These are phyloP conservation scores for Filobasidium floriforme DNA, from an alignment of 768 basidiomycete species.

Conservation along the genomic window DNA sequence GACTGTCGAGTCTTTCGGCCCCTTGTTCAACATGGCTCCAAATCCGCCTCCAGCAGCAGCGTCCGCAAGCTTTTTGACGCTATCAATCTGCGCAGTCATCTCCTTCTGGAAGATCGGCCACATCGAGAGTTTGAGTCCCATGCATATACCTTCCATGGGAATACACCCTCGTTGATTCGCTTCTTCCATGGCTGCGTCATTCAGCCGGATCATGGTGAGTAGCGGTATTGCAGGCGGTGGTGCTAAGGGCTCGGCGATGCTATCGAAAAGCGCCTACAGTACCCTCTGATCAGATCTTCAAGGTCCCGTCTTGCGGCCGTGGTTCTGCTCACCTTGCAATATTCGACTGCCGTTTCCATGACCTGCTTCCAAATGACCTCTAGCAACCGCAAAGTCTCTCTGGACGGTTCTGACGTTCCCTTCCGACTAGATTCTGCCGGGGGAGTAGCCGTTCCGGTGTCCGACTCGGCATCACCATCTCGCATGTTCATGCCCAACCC, in stretches of 20 bases:
- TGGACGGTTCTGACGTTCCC: conserved; percentile 35
- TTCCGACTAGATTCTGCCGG: background rate
- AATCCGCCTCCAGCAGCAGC: conserved; percentile 48
- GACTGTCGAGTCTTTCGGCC: conserved; percentile 64
- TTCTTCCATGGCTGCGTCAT: conserved; percentile 68
- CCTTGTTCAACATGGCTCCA: conserved; percentile 59
- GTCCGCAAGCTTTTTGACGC: conserved; percentile 74
- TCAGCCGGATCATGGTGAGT: conserved; percentile 82
- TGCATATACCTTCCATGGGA: conserved; percentile 73
- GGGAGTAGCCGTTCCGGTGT: conserved; percentile 1
- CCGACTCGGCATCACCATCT: background rate
- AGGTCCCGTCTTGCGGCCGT: background rate
- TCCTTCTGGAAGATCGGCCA: conserved; percentile 91
- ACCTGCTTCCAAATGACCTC: conserved; percentile 81
- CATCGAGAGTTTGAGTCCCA: conserved; percentile 70
- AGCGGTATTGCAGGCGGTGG: conserved; percentile 67
- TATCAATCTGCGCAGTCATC: conserved; percentile 75
- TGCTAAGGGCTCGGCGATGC: conserved; percentile 57
- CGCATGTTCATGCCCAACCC: background rate
- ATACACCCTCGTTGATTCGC: conserved; percentile 69
- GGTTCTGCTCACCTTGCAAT: conserved; percentile 57
- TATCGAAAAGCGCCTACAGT: conserved; percentile 59
- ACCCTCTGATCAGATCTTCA: background rate
- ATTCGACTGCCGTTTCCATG: conserved; percentile 82
- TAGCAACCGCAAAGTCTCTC: conserved; percentile 38